These are phyloP conservation scores for Oldenlandia corymbosa DNA, from an alignment of 257 asterid genomes.

Conservation along the genomic window DNA sequence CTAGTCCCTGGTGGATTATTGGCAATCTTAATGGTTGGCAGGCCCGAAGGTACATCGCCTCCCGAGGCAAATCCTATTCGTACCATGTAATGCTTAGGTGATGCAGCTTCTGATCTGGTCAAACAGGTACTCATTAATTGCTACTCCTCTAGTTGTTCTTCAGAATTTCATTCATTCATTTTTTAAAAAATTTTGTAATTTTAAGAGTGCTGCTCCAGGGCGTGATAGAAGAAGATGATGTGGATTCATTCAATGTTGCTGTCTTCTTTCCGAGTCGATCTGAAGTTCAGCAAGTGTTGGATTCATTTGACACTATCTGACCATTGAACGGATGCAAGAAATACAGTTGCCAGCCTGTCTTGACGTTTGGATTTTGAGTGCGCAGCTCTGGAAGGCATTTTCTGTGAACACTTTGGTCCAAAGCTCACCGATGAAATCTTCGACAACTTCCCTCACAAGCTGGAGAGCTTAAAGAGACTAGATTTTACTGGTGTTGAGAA, in stretches of 20 bases:
- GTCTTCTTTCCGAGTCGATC: constrained; percentile 19
- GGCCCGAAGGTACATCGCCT: not conserved
- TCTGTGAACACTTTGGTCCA: no score
- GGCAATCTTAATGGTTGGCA: not conserved
- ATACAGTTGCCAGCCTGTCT: no score
- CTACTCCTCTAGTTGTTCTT: no score
- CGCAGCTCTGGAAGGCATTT: no score
- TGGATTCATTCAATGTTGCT: constrained; percentile 32
- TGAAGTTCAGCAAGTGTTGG: constrained; percentile 12
- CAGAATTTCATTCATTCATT: no score
- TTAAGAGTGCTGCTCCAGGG: no score
- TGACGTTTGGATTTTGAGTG: no score
- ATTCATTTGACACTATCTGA: constrained; percentile 22
- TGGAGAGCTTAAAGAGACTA: not conserved
- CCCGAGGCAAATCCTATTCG: not conserved
- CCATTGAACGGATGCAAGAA: constrained; percentile 18
- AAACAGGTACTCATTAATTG: not conserved
- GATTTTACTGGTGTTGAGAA: no score
- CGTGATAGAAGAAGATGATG: constrained; percentile 17
- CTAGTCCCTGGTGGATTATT: constrained; percentile 11
- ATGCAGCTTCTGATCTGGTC: not conserved
- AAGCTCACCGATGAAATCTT: no score
- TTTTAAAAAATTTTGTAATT: no score
- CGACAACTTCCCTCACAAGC: no score
- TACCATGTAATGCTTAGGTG: not conserved